These are phyloP conservation scores for Eucalyptus rudis DNA, from an alignment of 345 rosid species.

Conservation along the genomic window DNA sequence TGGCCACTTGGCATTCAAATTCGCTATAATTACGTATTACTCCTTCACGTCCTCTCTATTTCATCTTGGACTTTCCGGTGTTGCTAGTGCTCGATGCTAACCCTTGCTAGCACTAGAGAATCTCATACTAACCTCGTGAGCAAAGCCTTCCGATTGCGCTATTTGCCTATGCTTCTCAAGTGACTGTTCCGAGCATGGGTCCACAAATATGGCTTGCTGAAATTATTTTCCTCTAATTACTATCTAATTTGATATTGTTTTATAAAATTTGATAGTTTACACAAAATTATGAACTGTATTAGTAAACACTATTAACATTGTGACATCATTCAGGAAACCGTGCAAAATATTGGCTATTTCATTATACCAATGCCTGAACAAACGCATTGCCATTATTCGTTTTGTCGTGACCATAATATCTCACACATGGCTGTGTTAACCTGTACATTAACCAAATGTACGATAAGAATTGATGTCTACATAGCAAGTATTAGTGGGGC, in stretches of 20 bases:
- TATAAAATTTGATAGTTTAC: neutral
- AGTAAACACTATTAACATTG: too few species aligned
- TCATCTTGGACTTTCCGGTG: neutral
- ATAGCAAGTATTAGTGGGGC: too few species aligned
- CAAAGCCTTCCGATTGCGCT: neutral
- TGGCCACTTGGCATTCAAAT: too few species aligned
- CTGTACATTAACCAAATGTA: too few species aligned
- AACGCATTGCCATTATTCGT: too few species aligned
- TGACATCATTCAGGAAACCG: too few species aligned
- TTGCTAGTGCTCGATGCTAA: neutral
- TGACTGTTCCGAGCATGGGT: neutral
- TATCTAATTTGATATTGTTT: too few species aligned
- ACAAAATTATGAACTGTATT: neutral
- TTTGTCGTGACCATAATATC: too few species aligned
- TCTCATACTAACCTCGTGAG: neutral
- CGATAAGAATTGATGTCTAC: too few species aligned
- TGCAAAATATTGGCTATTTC: too few species aligned
- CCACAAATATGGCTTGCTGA: neutral
- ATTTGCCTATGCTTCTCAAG: neutral
- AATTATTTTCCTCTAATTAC: neutral
- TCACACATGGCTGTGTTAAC: too few species aligned
- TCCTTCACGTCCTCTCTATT: neutral
- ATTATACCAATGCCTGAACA: too few species aligned
- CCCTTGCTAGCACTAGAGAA: neutral
- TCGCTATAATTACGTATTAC: rapidly evolving